Base-by-base conservation (phyloP, 495 filamentous ascomycete species). In the Hypoxylon intermedium region DNA sequence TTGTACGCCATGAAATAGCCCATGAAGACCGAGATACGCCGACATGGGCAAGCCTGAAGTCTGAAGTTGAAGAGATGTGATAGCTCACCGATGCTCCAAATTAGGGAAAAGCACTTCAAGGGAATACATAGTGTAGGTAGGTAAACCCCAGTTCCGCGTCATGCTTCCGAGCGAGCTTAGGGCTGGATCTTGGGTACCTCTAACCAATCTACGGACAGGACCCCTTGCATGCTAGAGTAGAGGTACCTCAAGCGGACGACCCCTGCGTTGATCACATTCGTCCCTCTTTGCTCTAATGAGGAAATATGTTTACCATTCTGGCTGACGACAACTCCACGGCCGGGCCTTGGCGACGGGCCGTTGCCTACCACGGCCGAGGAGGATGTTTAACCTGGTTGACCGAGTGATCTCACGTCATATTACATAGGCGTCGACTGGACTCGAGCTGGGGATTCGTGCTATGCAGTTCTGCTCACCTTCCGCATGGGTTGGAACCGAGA, bases 371-470 rank as follows among this genome's bases (percentile, higher is more conserved):
- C 45, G 50, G 56, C 45, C 55, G 23, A 55, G 36, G 20, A 65
- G 51, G 56, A 65, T 56, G 21, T 60, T 20, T 16, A 16, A 30
- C 51, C 40, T 57, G n/a, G 46, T 65, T 57, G 62, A 65, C 62
- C 62, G 62, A 65, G 52, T 12, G 45, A 60, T 65, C 62, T 65
- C 62, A 65, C 62, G 62, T 65, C 62, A 65, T 65, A 60, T 48
- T 53, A 53, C 46, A 57, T 60, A 46, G 54, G 38, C 42, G 23
- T 59, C 44, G 38, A 21, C 43, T 41, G 49, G 43, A 41, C 21
- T 21, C n/a, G 21, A 43, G 38, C 49, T 49, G 18, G 55, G 55
- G 33, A 24, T 47, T 28, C 1, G 20, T 19, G 13, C 24, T 40
- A 24, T 24, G 30, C 49, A 11, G 1, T 31, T 36, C 16, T 44